A percentile compares a stretch with the other conserved stretches of the same genome.
Conservation (phyloP, 441 rosid genomes). For the Dalechampia spathulata region DNA sequence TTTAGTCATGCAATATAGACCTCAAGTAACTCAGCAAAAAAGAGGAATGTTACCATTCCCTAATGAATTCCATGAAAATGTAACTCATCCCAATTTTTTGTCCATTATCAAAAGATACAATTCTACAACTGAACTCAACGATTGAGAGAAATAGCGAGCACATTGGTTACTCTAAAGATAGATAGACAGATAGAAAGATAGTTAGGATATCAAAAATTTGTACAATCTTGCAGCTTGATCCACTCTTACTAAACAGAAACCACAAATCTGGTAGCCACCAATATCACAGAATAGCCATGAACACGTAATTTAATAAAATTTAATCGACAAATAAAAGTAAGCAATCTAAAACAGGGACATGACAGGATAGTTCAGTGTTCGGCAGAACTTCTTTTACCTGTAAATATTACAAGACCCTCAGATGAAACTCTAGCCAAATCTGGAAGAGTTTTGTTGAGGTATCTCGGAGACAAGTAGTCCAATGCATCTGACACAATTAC, state of each 20-base stretch:
- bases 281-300: too few species aligned
- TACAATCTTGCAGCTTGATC: too few species aligned
- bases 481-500: conserved; percentile 60
- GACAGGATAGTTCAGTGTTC: neutral
- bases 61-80: neutral
- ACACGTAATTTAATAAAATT: neutral
- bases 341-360: neutral
- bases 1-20: neutral
- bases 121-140: too few species aligned
- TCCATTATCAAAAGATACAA: neutral
- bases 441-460: conserved; percentile 56
- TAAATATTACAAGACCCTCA: conserved; percentile 50
- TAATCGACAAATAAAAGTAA: neutral
- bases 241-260: too few species aligned
- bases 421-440: conserved; percentile 57
- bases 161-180: neutral
- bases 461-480: conserved; percentile 68
- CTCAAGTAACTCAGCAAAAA: neutral
- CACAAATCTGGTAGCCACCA: too few species aligned
- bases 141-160: neutral
- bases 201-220: neutral
- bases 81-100: neutral
- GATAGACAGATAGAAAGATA: neutral
- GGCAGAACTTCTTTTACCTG: conserved; percentile 29
- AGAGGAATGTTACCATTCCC: too few species aligned